Percentiles rank a stretch among this genome's conserved stretches.
Evolutionary conservation across 352 stramenopile genomes (phyloP).

Genomic region (Phytophthora kernoviae): DNA sequence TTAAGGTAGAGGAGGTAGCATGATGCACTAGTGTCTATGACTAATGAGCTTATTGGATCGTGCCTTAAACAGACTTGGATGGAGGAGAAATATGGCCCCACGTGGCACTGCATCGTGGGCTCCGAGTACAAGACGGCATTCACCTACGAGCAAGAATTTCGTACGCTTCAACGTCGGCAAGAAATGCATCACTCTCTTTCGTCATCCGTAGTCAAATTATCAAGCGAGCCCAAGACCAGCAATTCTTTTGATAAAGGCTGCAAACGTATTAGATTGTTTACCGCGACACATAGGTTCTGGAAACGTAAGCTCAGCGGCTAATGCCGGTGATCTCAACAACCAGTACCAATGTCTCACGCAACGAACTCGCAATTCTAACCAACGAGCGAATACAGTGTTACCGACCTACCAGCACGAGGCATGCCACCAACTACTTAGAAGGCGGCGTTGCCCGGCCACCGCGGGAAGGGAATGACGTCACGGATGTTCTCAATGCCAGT

Average conservation of each 20-base stretch:
- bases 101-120: conserved; percentile 81
- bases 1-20: conserved; percentile 40
- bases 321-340: too few relatives aligned
- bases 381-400: not conserved
- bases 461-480: conserved; percentile 98
- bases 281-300: conserved; percentile 2
- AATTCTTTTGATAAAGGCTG: too few relatives aligned
- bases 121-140: conserved; percentile 80
- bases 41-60: not conserved
- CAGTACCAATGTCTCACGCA: not conserved
- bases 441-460: conserved; percentile 95
- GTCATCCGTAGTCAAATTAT: conserved; percentile 49
- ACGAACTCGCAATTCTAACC: conserved; percentile 12
- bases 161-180: conserved; percentile 85
- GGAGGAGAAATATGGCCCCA: conserved; percentile 69
- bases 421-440: conserved; percentile 52
- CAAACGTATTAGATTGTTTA: conserved; percentile 31
- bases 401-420: conserved; percentile 4
- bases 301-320: not conserved
- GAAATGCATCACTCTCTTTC: conserved; percentile 86
- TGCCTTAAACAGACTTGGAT: conserved; percentile 51
- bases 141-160: conserved; percentile 86
- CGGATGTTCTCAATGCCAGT: conserved; percentile 99
- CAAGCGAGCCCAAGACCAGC: too few relatives aligned
- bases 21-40: not conserved